These are phyloP conservation scores for Melastoma candidum DNA, from an alignment of 441 rosid genomes.

Conservation along the genomic window DNA sequence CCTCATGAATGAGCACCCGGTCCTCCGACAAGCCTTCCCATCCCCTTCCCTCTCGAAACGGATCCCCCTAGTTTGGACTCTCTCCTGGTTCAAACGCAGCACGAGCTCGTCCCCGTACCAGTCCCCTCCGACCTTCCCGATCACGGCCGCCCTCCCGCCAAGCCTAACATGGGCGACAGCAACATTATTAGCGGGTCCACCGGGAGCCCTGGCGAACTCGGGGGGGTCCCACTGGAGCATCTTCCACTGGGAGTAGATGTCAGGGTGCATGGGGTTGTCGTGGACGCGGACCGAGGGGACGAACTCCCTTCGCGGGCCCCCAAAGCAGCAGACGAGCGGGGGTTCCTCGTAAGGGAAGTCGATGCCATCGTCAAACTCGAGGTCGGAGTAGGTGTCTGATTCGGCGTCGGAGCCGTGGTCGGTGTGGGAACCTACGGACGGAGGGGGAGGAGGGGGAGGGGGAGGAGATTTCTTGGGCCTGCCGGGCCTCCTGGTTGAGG, in stretches of 20 bases:
- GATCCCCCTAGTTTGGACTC: conserved; percentile 75
- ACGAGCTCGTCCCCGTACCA: conserved; percentile 52
- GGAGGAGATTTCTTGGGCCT: no score
- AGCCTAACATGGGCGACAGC: conserved; percentile 55
- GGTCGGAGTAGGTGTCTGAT: conserved; percentile 3
- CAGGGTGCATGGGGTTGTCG: conserved; percentile 72
- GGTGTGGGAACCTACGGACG: no score
- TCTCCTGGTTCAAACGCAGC: conserved; percentile 73
- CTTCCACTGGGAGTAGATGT: conserved; percentile 81
- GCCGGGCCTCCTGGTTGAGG: no score
- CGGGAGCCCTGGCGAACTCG: conserved; percentile 55
- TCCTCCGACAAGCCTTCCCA: conserved; percentile 16
- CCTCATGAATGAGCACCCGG: conserved; percentile 55
- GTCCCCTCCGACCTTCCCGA: conserved; percentile 63
- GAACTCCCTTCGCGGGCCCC: conserved; percentile 71
- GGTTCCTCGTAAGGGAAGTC: conserved; percentile 64
- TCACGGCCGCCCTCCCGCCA: conserved; percentile 62
- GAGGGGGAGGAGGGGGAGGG: no score
- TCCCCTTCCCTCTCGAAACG: conserved; percentile 37
- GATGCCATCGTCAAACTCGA: conserved; percentile 60
- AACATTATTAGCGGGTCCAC: conserved; percentile 55
- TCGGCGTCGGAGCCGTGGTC: no score
- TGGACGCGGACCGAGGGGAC: conserved; percentile 72
- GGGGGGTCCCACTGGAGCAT: conserved; percentile 91
- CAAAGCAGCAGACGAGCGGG: conserved; percentile 84